Base-by-base conservation (phyloP, 2,329 filamentous ascomycete genomes). In the Fusarium liriodendri region DNA sequence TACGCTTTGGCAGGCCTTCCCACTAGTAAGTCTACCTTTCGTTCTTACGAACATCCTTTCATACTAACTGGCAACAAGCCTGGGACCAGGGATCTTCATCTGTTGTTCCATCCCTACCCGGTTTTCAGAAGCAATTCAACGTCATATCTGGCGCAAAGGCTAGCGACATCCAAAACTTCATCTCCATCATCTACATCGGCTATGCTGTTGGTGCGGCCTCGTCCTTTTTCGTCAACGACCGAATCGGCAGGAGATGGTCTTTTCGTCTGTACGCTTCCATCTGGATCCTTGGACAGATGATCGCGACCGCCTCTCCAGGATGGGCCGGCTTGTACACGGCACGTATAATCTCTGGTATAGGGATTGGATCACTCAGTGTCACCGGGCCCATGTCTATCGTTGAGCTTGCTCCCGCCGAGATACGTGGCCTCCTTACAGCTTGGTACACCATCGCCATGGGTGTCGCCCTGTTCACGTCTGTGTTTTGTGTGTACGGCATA, bases 381-480 rank as follows among this genome's bases (percentile, higher is more conserved):
- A 82, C 75, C 1, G 82, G 83, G 1, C 76, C 83, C 6, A 78
- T 84, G 63, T 79, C 79, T 9, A 80, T 85, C 33, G 82, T 82
- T 7, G 84, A 85, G 70, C 81, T 85, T 14, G 81, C 84, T 1
- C 83, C 83, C 0, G 67, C 78, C 8, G 82, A 83, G 64, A 82
- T 84, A 3, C 81, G 83, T 8, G 84, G 84, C 10, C 74, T 85
- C 1, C 62, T 85, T 8, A 74, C 80, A 0, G 71, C 77, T 0
- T 84, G 82, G 83, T 85, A 82, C 70, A 79, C 63, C 55, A 79
- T 84, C 4, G 77, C 77, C n/a, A 82, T 85, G 80, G 61, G 80
- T 1, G 65, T 84, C 1, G 72, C 78, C 13, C 73, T 83, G 45
- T 79, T 79, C 8, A 59, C 80, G 0, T 74, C 80, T 13, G 74